These are phyloP conservation scores for Phytophthora sp. DNA, from an alignment of 352 stramenopile species.

Conservation along the genomic window DNA sequence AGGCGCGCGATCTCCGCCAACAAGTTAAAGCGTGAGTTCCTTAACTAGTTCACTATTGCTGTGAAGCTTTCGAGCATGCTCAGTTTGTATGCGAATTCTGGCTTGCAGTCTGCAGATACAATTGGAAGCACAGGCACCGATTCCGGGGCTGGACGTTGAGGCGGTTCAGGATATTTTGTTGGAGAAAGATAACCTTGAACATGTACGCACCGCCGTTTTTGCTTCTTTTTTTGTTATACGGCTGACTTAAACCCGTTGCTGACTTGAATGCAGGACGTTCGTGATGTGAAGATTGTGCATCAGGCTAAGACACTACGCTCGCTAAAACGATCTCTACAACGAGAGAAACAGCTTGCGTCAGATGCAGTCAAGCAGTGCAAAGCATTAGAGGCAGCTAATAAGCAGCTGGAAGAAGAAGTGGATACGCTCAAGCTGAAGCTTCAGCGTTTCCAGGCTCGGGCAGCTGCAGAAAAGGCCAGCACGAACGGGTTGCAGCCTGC, in stretches of 20 bases:
- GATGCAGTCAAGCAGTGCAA: slow-evolving; percentile 53
- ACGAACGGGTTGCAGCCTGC: not conserved
- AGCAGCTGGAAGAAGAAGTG: slow-evolving; percentile 59
- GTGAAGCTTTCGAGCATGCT: not conserved
- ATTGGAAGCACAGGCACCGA: slow-evolving; percentile 64
- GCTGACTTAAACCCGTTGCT: not conserved
- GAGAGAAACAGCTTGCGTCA: slow-evolving; percentile 56
- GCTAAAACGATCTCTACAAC: slow-evolving; percentile 62
- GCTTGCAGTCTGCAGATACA: slow-evolving; percentile 66
- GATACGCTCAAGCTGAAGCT: slow-evolving; percentile 69
- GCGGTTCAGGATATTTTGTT: slow-evolving; percentile 67
- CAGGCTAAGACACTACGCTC: slow-evolving; percentile 72
- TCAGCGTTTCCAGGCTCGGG: slow-evolving; percentile 54
- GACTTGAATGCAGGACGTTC: slow-evolving; percentile 56
- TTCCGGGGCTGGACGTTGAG: slow-evolving; percentile 62
- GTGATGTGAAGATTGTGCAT: slow-evolving; percentile 80
- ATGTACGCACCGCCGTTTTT: slow-evolving; percentile 35
- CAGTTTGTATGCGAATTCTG: not conserved
- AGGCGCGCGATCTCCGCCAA: slow-evolving; percentile 55
- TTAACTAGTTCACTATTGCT: not conserved
- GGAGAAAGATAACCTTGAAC: slow-evolving; percentile 59
- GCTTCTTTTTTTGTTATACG: not conserved
- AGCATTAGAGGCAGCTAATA: slow-evolving; percentile 32
- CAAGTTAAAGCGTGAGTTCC: slow-evolving; percentile 63
- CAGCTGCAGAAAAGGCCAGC: slow-evolving; percentile 26